Base-by-base conservation (phyloP, 441 rosid genomes). In the Raphanus hybrid region DNA sequence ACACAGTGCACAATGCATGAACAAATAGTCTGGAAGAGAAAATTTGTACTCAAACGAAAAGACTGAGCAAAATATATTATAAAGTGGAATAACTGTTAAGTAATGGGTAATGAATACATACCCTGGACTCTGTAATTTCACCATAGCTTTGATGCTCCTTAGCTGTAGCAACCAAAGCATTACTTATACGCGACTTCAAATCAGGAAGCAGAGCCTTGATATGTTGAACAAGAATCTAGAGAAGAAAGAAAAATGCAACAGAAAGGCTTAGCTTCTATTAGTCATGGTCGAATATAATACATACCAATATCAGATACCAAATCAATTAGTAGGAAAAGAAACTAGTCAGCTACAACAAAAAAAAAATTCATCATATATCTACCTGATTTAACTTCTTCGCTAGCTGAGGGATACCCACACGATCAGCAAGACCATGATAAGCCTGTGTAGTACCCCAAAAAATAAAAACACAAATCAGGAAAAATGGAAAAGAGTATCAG, bases 341-440 rank as follows among this genome's bases (percentile, higher is more conserved):
- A 67, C 71, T 63, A 63, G 61, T 18, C 54, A 69, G 11, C 34
- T 58, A 70, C 18, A 69, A 14, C 58, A 41, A 68, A 12, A 45
- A 37, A 54, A 0, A 68, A 62, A 1, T 26, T 26, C 32, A 54
- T 12, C 35, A 26, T 18, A 18, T 29, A 73, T 29, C 3, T 57
- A 88, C 94, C 91, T 86, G 90, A 79, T 90, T 88, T 78, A 90
- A 74, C 88, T 85, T 88, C 81, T 87, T 87, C 14, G 91, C 92
- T 72, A 88, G 87, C 80, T 87, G 86, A 62, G 91, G 90, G 70
- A 87, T 74, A 59, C 94, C 94, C 32, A 89, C 78, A 75, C 75
- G 87, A 80, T 90, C 87, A 37, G 87, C 45, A 29, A 90, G 88
- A 74, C 84, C 85, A 74, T 81, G 87, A 70, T 90, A 90, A 48